Percentiles rank a stretch among this genome's conserved stretches.
Evolutionary conservation across 257 asterid species (phyloP).

Genomic region (Jasminum sambac): DNA sequence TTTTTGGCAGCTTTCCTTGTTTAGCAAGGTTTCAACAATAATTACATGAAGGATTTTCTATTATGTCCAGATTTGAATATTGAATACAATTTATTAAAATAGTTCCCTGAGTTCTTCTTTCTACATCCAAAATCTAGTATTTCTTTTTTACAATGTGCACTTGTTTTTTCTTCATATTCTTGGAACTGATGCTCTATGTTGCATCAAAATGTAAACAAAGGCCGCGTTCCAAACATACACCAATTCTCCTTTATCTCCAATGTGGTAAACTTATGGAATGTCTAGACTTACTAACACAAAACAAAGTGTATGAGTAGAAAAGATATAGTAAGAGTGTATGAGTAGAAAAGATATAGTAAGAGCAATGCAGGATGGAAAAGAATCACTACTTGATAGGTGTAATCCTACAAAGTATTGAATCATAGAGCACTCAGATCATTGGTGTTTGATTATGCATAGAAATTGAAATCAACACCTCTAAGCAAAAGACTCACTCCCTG

Average conservation of each 20-base stretch:
- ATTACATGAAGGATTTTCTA: no score
- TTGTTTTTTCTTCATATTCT: background rate
- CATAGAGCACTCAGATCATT: background rate
- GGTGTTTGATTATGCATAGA: background rate
- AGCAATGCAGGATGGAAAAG: background rate
- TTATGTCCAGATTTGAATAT: background rate
- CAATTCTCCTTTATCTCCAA: background rate
- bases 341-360: background rate
- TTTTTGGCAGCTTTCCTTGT: no score
- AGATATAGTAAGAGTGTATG: background rate
- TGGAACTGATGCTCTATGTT: background rate
- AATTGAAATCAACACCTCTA: background rate
- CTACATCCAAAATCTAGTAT: background rate
- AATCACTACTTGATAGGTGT: background rate
- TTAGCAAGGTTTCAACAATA: no score
- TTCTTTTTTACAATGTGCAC: background rate
- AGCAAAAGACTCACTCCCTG: background rate
- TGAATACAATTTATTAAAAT: background rate
- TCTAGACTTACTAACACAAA: conserved; percentile 9
- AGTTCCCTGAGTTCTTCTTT: background rate
- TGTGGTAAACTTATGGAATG: background rate
- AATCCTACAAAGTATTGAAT: background rate
- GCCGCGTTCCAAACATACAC: background rate
- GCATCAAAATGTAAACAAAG: conserved; percentile 13
- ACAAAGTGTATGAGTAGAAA: background rate